A percentile compares a stretch with the other conserved stretches of the same genome.
These are phyloP conservation scores for Kazachstania bromeliacearum DNA, from an alignment of 805 yeast species.

Conservation along the genomic window DNA sequence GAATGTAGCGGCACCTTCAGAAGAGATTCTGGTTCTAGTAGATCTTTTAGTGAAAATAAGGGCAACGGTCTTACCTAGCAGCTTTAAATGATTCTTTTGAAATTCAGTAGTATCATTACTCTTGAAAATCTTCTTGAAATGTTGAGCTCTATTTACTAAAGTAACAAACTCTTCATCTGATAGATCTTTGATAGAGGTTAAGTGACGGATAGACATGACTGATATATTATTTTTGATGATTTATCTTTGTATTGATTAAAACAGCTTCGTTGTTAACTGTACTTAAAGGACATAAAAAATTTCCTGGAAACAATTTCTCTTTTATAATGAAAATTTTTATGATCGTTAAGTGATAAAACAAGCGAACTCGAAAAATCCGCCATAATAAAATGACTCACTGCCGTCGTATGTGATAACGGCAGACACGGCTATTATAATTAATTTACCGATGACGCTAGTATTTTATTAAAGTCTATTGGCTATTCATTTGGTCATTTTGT, in stretches of 20 bases:
- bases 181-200: conserved; percentile 74
- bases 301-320: conserved; percentile 2
- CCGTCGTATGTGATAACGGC: too few species aligned
- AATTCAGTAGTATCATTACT: conserved; percentile 35
- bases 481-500: not conserved
- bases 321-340: conserved; percentile 4
- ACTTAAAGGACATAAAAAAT: conserved; percentile 20
- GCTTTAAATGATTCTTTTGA: conserved; percentile 36
- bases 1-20: conserved; percentile 88
- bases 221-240: not conserved
- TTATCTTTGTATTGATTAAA: not conserved
- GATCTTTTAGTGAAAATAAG: conserved; percentile 84
- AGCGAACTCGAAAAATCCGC: conserved; percentile 6
- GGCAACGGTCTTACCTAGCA: conserved; percentile 76
- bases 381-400: not conserved
- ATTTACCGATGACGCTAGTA: too few species aligned
- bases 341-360: conserved; percentile 14
- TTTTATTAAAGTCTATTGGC: too few species aligned
- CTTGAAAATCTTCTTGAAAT: conserved; percentile 55
- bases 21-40: conserved; percentile 87
- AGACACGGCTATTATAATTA: too few species aligned
- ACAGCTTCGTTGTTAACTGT: conserved; percentile 23
- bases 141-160: conserved; percentile 69
- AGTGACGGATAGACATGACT: conserved; percentile 42
- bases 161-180: conserved; percentile 59